phyloP scores from a whole-genome alignment of 2,329 filamentous ascomycete genomes.

The Fusarium phyllophilum region DNA sequence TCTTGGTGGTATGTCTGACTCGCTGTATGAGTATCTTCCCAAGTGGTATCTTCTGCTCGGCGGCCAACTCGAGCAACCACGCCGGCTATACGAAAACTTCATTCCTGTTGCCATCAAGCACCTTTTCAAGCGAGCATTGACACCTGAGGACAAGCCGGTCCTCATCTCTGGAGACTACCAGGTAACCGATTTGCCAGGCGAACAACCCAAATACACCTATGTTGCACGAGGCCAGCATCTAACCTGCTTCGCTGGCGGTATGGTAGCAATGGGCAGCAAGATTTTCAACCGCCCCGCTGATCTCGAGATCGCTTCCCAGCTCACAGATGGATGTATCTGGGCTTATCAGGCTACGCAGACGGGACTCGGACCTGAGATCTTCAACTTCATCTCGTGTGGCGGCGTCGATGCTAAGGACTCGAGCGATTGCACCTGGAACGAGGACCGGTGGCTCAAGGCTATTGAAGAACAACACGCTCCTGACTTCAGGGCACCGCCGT shows the following conservation, averaged over 20 bases:
- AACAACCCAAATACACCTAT: slow-evolving; percentile 43
- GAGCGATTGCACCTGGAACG: slow-evolving; percentile 50
- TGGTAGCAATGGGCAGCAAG: slow-evolving; percentile 70
- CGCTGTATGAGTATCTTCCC: slow-evolving; percentile 72
- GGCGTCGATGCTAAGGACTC: slow-evolving; percentile 38
- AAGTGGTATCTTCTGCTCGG: slow-evolving; percentile 74
- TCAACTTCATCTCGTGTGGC: slow-evolving; percentile 59
- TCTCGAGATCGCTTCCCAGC: slow-evolving; percentile 64
- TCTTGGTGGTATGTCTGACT: slow-evolving; percentile 66
- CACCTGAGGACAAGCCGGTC: slow-evolving; percentile 66
- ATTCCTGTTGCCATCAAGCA: slow-evolving; percentile 61
- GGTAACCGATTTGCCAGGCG: slow-evolving; percentile 39
- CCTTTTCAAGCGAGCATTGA: slow-evolving; percentile 75
- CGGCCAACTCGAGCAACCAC: slow-evolving; percentile 55
- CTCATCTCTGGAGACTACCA: slow-evolving; percentile 68
- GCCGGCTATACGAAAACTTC: slow-evolving; percentile 51
- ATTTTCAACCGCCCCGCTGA: slow-evolving; percentile 66
- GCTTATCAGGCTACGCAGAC: slow-evolving; percentile 66
- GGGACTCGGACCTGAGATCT: slow-evolving; percentile 69
- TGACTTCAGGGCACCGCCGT: slow-evolving; percentile 38
- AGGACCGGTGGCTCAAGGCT: slow-evolving; percentile 45
- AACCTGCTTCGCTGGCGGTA: slow-evolving; percentile 73
- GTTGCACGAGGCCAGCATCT: slow-evolving; percentile 64
- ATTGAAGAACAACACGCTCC: slow-evolving; percentile 39
- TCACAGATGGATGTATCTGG: slow-evolving; percentile 73